phyloP scores from a whole-genome alignment of 2,329 filamentous ascomycete species.

The Aureobasidium sp. region DNA sequence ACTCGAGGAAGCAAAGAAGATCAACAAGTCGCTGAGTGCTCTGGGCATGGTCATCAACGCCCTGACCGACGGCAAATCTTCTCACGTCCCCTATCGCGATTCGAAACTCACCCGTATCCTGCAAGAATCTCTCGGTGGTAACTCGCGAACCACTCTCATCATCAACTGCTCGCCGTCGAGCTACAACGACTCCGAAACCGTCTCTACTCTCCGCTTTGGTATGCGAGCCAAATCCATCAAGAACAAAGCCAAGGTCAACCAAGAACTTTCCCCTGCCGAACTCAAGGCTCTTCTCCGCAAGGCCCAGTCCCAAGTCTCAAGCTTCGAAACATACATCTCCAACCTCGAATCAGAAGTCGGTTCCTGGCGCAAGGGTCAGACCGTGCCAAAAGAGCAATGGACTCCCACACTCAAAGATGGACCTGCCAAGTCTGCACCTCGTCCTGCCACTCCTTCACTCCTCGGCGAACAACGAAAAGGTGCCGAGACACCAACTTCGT shows the following conservation, averaged over 20 bases:
- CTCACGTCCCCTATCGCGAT: slow-evolving; percentile 91
- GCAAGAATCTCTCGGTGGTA: slow-evolving; percentile 94
- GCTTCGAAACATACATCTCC: slow-evolving; percentile 78
- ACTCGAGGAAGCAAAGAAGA: slow-evolving; percentile 97
- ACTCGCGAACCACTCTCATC: slow-evolving; percentile 94
- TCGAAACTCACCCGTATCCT: slow-evolving; percentile 95
- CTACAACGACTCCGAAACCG: slow-evolving; percentile 92
- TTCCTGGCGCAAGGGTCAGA: slow-evolving; percentile 78
- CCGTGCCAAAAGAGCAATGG: slow-evolving; percentile 85
- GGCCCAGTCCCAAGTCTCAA: slow-evolving; percentile 79
- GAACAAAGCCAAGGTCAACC: slow-evolving; percentile 99
- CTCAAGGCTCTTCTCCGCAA: slow-evolving; percentile 90
- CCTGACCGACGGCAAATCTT: slow-evolving; percentile 92
- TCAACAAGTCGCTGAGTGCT: slow-evolving; percentile 98
- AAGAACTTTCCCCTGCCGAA: slow-evolving; percentile 89
- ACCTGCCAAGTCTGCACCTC: slow-evolving; percentile 39
- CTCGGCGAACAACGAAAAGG: slow-evolving; percentile 38
- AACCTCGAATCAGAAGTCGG: slow-evolving; percentile 77
- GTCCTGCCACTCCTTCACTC: slow-evolving; percentile 53
- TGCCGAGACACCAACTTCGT: slow-evolving; percentile 40
- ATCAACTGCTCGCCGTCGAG: slow-evolving; percentile 99
- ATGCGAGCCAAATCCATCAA: slow-evolving; percentile 97
- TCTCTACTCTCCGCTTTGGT: slow-evolving; percentile 87
- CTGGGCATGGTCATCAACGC: slow-evolving; percentile 99
- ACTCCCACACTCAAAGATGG: slow-evolving; percentile 52